Evolutionary conservation across 768 basidiomycete species (phyloP).

Genomic region (Tricholomella constricta): DNA sequence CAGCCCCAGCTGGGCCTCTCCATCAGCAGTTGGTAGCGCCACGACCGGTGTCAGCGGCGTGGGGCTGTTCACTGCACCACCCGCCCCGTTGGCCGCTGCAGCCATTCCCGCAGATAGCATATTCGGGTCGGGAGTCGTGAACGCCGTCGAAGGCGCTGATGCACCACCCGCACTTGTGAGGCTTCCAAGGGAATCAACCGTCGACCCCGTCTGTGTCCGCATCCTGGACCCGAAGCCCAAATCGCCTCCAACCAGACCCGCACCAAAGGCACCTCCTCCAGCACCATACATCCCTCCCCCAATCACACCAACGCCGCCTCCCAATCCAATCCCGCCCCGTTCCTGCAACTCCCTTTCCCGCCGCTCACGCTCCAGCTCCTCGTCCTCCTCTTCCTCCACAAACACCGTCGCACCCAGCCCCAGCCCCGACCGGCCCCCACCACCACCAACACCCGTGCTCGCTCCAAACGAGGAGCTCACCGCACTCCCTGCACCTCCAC

Average conservation of each 20-base stretch:
- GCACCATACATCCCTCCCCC: conserved; percentile 24
- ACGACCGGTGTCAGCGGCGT: conserved; percentile 69
- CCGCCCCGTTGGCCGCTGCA: conserved; percentile 34
- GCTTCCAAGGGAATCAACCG: conserved; percentile 36
- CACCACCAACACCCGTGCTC: neutral
- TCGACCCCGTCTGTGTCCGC: conserved; percentile 57
- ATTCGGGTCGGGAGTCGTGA: conserved; percentile 65
- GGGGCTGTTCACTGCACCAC: conserved; percentile 49
- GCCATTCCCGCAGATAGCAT: conserved; percentile 30
- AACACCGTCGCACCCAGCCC: conserved; percentile 46
- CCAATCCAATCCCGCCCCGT: conserved; percentile 26
- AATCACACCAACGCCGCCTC: conserved; percentile 24
- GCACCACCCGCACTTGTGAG: conserved; percentile 23
- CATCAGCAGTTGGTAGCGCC: conserved; percentile 70
- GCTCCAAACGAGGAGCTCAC: conserved; percentile 65
- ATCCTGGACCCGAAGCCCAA: conserved; percentile 40
- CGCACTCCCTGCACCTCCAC: conserved; percentile 62
- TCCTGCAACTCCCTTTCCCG: conserved; percentile 19
- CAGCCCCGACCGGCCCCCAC: conserved; percentile 43
- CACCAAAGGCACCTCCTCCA: conserved; percentile 27
- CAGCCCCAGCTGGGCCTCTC: conserved; percentile 73
- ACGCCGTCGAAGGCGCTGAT: conserved; percentile 44
- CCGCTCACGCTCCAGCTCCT: conserved; percentile 59
- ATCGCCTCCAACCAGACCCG: conserved; percentile 39
- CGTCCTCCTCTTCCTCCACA: conserved; percentile 81